These are phyloP conservation scores for Lepiota venenata DNA, from an alignment of 768 basidiomycete species.

Conservation along the genomic window DNA sequence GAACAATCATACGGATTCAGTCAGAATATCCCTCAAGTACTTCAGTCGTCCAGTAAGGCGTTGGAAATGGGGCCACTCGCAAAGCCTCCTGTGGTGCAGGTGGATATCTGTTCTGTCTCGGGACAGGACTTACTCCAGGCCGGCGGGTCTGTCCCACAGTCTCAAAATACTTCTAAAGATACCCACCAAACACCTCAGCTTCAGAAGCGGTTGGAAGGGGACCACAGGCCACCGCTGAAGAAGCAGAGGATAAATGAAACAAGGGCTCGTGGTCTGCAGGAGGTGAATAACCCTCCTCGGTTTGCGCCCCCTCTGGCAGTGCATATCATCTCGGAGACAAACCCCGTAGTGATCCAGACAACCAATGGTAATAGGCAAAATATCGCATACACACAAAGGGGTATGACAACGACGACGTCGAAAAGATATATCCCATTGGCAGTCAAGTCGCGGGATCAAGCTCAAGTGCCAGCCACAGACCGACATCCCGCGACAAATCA, in stretches of 20 bases:
- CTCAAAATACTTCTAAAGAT: no score
- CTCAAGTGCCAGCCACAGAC: no score
- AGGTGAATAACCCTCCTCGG: background rate
- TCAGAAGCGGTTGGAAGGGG: background rate
- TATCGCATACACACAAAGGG: background rate
- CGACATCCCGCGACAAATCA: no score
- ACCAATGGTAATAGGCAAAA: background rate
- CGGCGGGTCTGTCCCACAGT: no score
- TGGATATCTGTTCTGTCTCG: no score
- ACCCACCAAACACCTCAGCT: background rate
- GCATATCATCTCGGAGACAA: background rate
- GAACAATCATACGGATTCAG: background rate
- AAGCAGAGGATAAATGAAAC: background rate
- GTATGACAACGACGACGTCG: background rate
- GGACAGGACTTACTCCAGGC: no score
- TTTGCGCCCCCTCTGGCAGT: background rate
- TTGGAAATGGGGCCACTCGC: no score
- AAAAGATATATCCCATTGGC: constrained; percentile 6
- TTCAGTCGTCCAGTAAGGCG: no score
- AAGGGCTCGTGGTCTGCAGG: background rate
- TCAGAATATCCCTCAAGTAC: no score
- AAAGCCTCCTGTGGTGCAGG: no score
- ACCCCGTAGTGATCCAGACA: background rate
- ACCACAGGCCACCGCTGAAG: background rate
- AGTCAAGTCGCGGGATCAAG: background rate